phyloP scores from a whole-genome alignment of 176 grass and related monocot genomes.

The Carex scoparia region DNA sequence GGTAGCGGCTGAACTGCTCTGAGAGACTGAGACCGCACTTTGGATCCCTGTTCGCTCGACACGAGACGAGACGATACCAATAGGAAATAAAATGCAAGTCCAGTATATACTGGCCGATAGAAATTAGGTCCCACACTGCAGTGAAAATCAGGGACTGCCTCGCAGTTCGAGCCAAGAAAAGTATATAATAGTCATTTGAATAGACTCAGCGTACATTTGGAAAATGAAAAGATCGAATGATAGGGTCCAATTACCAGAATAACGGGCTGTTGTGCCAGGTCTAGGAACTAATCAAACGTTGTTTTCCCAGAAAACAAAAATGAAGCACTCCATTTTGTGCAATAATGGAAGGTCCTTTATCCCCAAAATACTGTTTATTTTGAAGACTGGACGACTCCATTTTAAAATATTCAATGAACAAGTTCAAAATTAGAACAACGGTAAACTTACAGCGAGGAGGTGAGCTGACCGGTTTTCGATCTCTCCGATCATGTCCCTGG shows the following conservation, averaged over 20 bases:
- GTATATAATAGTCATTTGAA: background rate
- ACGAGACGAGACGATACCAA: background rate
- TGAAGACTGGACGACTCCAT: background rate
- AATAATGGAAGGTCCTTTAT: background rate
- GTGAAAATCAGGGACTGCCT: background rate
- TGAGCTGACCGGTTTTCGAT: conserved; percentile 98
- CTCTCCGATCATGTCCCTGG: conserved; percentile 94
- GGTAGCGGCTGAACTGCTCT: background rate
- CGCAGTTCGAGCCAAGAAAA: background rate
- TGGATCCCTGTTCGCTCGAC: background rate
- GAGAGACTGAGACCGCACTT: conserved; percentile 25
- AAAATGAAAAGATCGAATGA: background rate
- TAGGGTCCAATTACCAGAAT: background rate
- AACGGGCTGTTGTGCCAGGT: background rate
- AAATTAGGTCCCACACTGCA: background rate
- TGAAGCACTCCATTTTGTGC: background rate
- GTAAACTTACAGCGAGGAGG: conserved; percentile 75
- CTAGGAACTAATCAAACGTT: background rate
- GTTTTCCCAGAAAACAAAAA: background rate
- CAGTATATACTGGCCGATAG: background rate
- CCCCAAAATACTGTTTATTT: background rate
- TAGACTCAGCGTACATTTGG: background rate
- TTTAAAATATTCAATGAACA: background rate
- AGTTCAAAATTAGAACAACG: background rate
- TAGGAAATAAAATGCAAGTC: background rate